Conservation (phyloP, 371 early-diverging fungal genomes). For the Coemansia sp. region DNA sequence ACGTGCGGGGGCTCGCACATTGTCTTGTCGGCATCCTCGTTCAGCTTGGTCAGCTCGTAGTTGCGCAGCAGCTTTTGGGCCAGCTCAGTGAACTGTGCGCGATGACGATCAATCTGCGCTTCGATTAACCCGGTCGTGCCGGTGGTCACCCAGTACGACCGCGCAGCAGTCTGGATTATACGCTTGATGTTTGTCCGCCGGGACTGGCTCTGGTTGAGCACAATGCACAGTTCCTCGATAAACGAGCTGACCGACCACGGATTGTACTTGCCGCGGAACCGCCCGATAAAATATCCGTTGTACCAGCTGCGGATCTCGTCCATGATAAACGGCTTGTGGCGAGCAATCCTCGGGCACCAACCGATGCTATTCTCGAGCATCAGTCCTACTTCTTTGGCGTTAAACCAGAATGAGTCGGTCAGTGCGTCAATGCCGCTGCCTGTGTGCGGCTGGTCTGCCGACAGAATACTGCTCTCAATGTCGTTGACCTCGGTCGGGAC, state of each 20-base stretch:
- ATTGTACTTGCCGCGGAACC: slow-evolving; percentile 39
- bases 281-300: slow-evolving; percentile 37
- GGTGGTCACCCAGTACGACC: slow-evolving; percentile 25
- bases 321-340: slow-evolving; percentile 16
- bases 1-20: not conserved
- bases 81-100: slow-evolving; percentile 15
- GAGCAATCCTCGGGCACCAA: slow-evolving; percentile 3
- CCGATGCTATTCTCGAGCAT: slow-evolving; percentile 25
- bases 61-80: slow-evolving; percentile 19
- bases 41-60: slow-evolving; percentile 10
- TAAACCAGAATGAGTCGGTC: slow-evolving; percentile 35
- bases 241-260: slow-evolving; percentile 42
- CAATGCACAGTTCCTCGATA: slow-evolving; percentile 17
- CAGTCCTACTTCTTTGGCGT: slow-evolving; percentile 20
- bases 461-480: slow-evolving; percentile 18
- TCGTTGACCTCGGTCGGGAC: slow-evolving; percentile 28
- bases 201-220: slow-evolving; percentile 6
- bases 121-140: slow-evolving; percentile 26
- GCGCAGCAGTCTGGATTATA: slow-evolving; percentile 11
- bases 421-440: slow-evolving; percentile 29
- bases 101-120: slow-evolving; percentile 26
- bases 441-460: slow-evolving; percentile 18
- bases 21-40: not conserved
- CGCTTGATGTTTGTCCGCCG: not conserved
- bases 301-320: slow-evolving; percentile 27